Percentiles rank a stretch among this genome's conserved stretches.
These are phyloP conservation scores for Pichia sp. DNA, from an alignment of 1,139 yeast genomes.

Conservation along the genomic window DNA sequence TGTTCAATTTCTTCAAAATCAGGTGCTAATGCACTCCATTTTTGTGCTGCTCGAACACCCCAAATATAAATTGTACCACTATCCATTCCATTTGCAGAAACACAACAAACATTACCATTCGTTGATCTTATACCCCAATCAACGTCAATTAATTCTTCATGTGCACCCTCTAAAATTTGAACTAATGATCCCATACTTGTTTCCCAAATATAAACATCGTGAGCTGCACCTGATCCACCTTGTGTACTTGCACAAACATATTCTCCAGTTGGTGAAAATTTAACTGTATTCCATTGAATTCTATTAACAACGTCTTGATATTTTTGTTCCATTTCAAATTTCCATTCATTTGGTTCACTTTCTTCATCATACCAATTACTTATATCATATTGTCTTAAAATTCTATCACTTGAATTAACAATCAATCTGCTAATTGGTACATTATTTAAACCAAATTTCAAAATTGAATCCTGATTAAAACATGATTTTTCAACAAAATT, in stretches of 20 bases:
- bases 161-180: conserved; percentile 88
- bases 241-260: conserved; percentile 82
- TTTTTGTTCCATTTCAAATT: conserved; percentile 66
- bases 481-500: conserved; percentile 47
- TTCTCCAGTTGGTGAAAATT: conserved; percentile 74
- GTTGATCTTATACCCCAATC: conserved; percentile 69
- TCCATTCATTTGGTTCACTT: conserved; percentile 36
- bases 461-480: neutral
- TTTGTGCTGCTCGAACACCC: conserved; percentile 79
- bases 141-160: conserved; percentile 75
- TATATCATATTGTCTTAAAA: conserved; percentile 62
- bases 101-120: conserved; percentile 40
- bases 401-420: conserved; percentile 75
- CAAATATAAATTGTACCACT: conserved; percentile 78
- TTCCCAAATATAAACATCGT: conserved; percentile 91
- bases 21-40: conserved; percentile 96
- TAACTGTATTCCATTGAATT: conserved; percentile 81
- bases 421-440: conserved; percentile 37
- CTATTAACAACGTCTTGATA: conserved; percentile 89
- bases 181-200: conserved; percentile 80
- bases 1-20: conserved; percentile 95
- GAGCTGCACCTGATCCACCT: conserved; percentile 80
- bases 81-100: conserved; percentile 86
- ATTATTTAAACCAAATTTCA: conserved; percentile 41
- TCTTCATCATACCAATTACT: conserved; percentile 8